Percentiles rank a stretch among this genome's conserved stretches.
phyloP scores from a whole-genome alignment of 2,329 filamentous ascomycete genomes.

The Dendrostoma leiphaemia region DNA sequence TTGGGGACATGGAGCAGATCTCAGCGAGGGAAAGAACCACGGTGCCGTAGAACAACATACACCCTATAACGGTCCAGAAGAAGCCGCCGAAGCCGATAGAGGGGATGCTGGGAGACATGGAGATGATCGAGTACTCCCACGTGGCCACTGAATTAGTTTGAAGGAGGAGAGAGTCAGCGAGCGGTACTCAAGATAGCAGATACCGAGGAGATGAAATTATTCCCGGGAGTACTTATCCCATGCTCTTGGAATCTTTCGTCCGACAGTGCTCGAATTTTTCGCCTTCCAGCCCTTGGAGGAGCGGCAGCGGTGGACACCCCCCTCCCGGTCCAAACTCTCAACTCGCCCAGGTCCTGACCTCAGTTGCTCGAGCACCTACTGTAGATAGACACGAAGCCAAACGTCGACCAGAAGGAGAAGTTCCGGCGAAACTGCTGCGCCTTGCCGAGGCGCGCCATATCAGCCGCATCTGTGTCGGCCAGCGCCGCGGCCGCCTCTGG shows the following conservation, averaged over 20 bases:
- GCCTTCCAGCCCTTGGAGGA: too few relatives aligned
- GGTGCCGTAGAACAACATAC: constrained; percentile 19
- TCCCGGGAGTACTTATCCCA: too few relatives aligned
- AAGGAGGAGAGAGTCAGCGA: too few relatives aligned
- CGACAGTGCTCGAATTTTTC: too few relatives aligned
- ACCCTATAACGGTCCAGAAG: constrained; percentile 24
- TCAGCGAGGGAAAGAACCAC: constrained; percentile 19
- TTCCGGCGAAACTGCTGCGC: constrained; percentile 22
- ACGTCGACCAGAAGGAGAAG: constrained; percentile 20
- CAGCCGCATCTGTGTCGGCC: constrained; percentile 7
- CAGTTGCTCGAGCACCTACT: too few relatives aligned
- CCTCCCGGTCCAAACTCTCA: too few relatives aligned
- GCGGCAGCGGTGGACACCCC: too few relatives aligned
- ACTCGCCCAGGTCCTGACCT: too few relatives aligned
- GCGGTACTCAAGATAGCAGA: too few relatives aligned
- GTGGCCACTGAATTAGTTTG: too few relatives aligned
- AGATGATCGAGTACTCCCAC: constrained; percentile 24
- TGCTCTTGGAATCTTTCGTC: too few relatives aligned
- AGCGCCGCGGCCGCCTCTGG: background rate
- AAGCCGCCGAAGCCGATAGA: constrained; percentile 23
- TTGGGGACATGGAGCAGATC: constrained; percentile 16
- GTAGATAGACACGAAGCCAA: constrained; percentile 26
- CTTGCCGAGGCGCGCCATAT: constrained; percentile 17
- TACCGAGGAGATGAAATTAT: too few relatives aligned
- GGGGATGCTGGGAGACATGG: constrained; percentile 19